phyloP scores from a whole-genome alignment of 2,329 filamentous ascomycete species.

The Zasmidium cellare region DNA sequence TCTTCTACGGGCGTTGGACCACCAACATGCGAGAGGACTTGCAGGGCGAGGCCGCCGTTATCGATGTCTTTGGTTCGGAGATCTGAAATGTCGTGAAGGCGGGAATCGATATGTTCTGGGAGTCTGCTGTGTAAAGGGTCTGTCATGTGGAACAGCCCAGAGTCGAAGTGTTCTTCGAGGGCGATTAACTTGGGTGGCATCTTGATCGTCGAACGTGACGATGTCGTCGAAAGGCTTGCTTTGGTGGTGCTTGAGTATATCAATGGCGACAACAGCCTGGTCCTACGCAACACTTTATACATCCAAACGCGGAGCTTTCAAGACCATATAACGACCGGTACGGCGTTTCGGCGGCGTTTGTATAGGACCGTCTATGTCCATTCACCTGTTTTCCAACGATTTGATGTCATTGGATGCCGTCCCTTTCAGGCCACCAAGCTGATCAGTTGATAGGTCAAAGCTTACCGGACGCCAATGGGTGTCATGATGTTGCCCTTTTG shows the following conservation, averaged over 20 bases:
- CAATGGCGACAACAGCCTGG: background rate
- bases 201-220: background rate
- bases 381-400: background rate
- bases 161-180: constrained; percentile 12
- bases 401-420: too few relatives aligned
- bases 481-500: background rate
- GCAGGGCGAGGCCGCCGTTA: constrained; percentile 21
- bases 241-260: too few relatives aligned
- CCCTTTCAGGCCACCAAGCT: too few relatives aligned
- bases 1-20: constrained; percentile 11
- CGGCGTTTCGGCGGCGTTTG: background rate
- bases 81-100: constrained; percentile 7
- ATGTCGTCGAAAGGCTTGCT: too few relatives aligned
- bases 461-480: background rate
- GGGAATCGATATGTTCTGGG: background rate
- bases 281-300: background rate
- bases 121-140: constrained; percentile 1
- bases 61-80: constrained; percentile 28
- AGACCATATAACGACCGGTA: background rate
- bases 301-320: background rate
- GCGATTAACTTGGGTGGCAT: constrained; percentile 5
- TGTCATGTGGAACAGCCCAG: background rate
- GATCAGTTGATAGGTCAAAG: background rate
- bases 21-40: constrained; percentile 28
- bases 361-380: background rate